Conservation (phyloP, 2,329 filamentous ascomycete species). For the Salinomyces thailandicus region DNA sequence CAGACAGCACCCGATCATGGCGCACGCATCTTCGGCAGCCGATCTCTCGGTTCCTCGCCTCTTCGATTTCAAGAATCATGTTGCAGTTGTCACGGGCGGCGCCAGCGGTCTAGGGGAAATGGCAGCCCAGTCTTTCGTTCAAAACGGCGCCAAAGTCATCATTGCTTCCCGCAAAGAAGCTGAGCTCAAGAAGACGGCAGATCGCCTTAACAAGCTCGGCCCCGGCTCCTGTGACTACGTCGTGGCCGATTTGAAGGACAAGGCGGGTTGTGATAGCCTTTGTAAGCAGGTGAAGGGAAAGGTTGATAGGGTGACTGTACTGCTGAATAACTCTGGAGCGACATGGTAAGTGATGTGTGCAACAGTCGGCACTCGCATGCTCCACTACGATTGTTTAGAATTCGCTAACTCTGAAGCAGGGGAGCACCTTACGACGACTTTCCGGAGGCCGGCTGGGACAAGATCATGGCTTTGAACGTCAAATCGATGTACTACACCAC, state of each 20-base stretch:
- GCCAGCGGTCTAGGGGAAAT: slow-evolving; percentile 39
- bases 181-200: slow-evolving; percentile 34
- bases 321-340: slow-evolving; percentile 39
- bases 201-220: slow-evolving; percentile 33
- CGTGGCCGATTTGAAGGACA: slow-evolving; percentile 34
- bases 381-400: too few species aligned
- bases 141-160: slow-evolving; percentile 30
- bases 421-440: slow-evolving; percentile 49
- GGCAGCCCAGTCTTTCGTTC: slow-evolving; percentile 37
- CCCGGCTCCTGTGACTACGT: slow-evolving; percentile 38
- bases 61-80: slow-evolving; percentile 29
- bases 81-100: slow-evolving; percentile 36
- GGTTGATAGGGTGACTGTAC: slow-evolving; percentile 36
- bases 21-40: slow-evolving; percentile 21
- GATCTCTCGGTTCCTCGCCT: slow-evolving; percentile 21
- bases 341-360: slow-evolving; percentile 17
- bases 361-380: too few species aligned
- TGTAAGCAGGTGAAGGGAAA: slow-evolving; percentile 34
- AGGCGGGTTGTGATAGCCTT: slow-evolving; percentile 33
- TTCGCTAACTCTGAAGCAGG: slow-evolving; percentile 10
- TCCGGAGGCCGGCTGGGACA: slow-evolving; percentile 48
- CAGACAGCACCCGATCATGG: too few species aligned
- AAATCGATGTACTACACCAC: slow-evolving; percentile 37
- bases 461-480: slow-evolving; percentile 31
- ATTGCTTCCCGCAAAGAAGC: slow-evolving; percentile 38